A percentile compares a stretch with the other conserved stretches of the same genome.
Conservation (phyloP, 1,284 basidiomycete species). For the Tilletia walkeri region DNA sequence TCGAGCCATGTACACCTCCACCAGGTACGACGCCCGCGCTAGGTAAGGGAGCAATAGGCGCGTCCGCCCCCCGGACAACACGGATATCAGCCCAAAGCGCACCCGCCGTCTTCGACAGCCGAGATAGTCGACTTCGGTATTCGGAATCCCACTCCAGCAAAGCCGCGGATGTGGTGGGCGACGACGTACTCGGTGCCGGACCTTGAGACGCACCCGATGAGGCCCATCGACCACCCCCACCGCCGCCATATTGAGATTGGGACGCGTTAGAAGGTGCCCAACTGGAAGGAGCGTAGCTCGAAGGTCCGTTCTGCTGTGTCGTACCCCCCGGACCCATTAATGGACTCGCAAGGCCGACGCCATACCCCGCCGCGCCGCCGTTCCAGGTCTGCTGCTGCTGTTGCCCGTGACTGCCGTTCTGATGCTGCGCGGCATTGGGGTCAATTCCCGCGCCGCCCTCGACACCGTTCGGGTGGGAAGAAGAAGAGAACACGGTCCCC, state of each 20-base stretch:
- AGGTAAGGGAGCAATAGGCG: neutral
- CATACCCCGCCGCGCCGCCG: neutral
- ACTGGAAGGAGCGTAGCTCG: neutral
- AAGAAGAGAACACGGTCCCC: neutral
- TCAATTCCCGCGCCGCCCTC: too few species aligned
- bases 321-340: neutral
- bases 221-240: neutral
- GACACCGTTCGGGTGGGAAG: neutral
- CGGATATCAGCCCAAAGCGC: conserved; percentile 27
- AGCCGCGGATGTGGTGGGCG: conserved; percentile 28
- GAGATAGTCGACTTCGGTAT: conserved; percentile 9
- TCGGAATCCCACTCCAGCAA: conserved; percentile 32
- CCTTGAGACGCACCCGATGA: conserved; percentile 19
- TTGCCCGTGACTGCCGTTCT: neutral
- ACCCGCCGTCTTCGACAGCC: conserved; percentile 45
- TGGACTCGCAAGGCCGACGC: neutral
- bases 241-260: too few species aligned
- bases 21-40: neutral
- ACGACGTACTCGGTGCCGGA: conserved; percentile 24
- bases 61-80: conserved; percentile 18
- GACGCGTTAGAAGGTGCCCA: conserved; percentile 9
- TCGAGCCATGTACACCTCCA: too few species aligned
- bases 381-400: neutral
- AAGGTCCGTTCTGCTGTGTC: neutral
- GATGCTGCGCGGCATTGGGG: neutral